Evolutionary conservation across 345 rosid genomes (phyloP), one percentile per base, ranked within the genome.

Genomic region (Dipteronia dyeriana): DNA sequence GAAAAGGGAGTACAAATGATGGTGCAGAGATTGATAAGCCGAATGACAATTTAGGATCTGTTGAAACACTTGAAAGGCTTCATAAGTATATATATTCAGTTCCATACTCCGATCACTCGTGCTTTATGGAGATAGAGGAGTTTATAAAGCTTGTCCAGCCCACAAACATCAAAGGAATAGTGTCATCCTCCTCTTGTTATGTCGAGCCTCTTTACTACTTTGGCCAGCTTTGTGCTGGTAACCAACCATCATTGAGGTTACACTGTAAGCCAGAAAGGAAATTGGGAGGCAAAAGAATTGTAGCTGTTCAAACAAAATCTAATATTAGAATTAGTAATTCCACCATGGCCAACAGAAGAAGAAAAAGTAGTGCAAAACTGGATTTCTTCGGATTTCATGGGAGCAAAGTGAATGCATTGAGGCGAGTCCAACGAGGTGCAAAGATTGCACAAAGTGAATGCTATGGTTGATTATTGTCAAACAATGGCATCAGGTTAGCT

Each of bases 31-130:
- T 53, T 38, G 77, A 54, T 67, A 60, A 82, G 73, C 72, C 17
- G 51, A 41, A 59, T 61, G 78, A 73, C 43, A 79, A 70, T 73
- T 65, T 67, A 47, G 56, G 68, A 25, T 79, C 82, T 1, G 91
- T 78, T 13, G 85, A 85, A 75, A 26, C 26, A 26, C 1, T 26
- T n/a, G n/a, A n/a, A n/a, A 82, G 72, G 81, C 78, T 77, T 73
- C 92, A 88, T 72, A 75, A 84, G 20, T 79, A 82, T 72, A 83
- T 91, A 70, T 92, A 85, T 85, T 81, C 91, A 3, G 91, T 90
- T 66, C 87, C 85, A 7, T 92, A 92, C 86, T 94, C 94, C 9
- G 93, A 88, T 70, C 97, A 94, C 81, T 90, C 92, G 3, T 88
- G 96, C 88, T 90, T 80, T 80, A 65, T 29, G 68, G 97, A 94